Evolutionary conservation across 2,329 filamentous ascomycete genomes (phyloP), one percentile per base, ranked within the genome.

Genomic region (Reticulascus tulasneorum): DNA sequence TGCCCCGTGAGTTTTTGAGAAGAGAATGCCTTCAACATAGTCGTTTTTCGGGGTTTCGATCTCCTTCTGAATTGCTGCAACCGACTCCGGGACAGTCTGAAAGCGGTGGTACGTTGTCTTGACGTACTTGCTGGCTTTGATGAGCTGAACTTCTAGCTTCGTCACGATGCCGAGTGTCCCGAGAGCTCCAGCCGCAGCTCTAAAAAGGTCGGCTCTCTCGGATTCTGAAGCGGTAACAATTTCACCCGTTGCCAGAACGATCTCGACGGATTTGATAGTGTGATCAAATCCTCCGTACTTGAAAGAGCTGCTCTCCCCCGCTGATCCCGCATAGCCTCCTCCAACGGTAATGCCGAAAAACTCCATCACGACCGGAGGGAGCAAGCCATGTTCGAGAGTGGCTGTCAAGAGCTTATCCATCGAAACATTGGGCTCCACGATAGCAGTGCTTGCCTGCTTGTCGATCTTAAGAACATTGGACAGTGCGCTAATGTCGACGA

Each of bases 331-430:
- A 55, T 77, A 86, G 5, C 81, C 82, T 24, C 84, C 83, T 17
- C 83, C 83, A 3, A 77, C 79, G 1, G 83, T 87, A 57, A 87
- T 87, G 22, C 82, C 83, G 0, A 82, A 82, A 48, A 86, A 87
- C 56, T 86, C 83, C 78, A 84, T 85, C 17, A 86, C 81, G 4
- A 87, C 78, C 3, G 80, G 81, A 1, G 83, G 82, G 4, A 86
- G 69, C 4, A 86, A 69, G 18, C 77, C 78, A 51, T 83, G 66
- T n/a, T 64, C 64, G 25, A 87, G 64, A 1, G 82, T 86, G 18
- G 68, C 65, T 51, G 80, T 76, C 33, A 86, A 80, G 13, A 88
- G 72, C 0, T 67, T 62, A 58, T 87, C 83, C 82, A 88, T 86
- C 18, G 82, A 74, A 9, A 86, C 83, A 50, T 87, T 88, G 34